Base-by-base conservation (phyloP, 768 basidiomycete genomes). In the Podaxis sp. region DNA sequence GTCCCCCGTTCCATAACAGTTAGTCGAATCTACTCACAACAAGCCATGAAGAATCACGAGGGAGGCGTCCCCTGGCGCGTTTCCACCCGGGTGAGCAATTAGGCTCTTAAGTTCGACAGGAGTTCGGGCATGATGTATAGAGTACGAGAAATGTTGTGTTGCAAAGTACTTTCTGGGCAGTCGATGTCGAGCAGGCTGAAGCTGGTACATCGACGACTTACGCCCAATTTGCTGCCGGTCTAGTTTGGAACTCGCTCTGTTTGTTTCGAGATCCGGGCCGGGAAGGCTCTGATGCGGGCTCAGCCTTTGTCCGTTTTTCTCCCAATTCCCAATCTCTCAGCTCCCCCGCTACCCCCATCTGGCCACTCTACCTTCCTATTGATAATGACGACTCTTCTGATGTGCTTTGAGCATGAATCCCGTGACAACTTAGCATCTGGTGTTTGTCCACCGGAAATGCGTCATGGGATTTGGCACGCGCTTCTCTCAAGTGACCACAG, bases 1-100 rank as follows among this genome's bases (percentile, higher is more conserved):
- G 57, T 28, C 11, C 19, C 52, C 55, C 24, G 33, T 8, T 53
- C 40, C n/a, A 24, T 39, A n/a, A 33, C 12, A 39, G 52, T 39
- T 0, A 9, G 44, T 42, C 15, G n/a, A 28, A 48, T n/a, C n/a
- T 17, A 68, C 84, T 69, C 64, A 87, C 87, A 88, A 85, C 59
- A 88, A 75, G 2, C 87, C 87, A 67, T 88, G 87, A 17, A 88
- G 75, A 51, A 88, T 85, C 3, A 88, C 72, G 42, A 88, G 72
- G 0, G 87, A 80, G 33, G 71, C 74, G 33, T 80, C 77, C 38
- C 52, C 36, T n/a, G 38, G 38, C 49, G 19, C 36, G 17, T 39
- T 26, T 17, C 17, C 33, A 4, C 33, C 24, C 4, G 61, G 55
- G 15, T 39, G 24, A 40, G 54, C 22, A 19, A 11, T 22, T 40